Conservation (phyloP, 2,329 filamentous ascomycete species). For the Septoria linicola region DNA sequence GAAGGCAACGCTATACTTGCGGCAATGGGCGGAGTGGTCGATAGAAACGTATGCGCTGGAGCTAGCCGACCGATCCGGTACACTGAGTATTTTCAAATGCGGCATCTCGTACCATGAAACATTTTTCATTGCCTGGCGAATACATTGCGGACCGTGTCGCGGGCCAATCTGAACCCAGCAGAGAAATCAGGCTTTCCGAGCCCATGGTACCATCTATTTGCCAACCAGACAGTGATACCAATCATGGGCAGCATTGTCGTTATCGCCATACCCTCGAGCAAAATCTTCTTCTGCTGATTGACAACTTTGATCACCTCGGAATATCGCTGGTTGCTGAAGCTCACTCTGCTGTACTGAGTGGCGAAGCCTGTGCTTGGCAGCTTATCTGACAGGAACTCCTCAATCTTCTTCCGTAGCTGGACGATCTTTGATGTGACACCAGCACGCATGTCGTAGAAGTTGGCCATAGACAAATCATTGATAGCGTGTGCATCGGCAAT, state of each 20-base stretch:
- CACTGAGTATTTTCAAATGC: not conserved
- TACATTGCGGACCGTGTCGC: constrained; percentile 16
- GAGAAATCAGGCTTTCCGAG: constrained; percentile 17
- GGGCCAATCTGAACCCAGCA: constrained; percentile 17
- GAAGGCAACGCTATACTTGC: not conserved
- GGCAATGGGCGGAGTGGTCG: not conserved
- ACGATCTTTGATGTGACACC: constrained; percentile 78
- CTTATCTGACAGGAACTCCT: constrained; percentile 77
- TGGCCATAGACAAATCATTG: constrained; percentile 85
- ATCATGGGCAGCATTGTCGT: constrained; percentile 39
- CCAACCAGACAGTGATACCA: constrained; percentile 31
- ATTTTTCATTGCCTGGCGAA: constrained; percentile 14
- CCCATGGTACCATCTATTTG: constrained; percentile 30
- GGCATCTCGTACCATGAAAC: constrained; percentile 1
- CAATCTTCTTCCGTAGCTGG: constrained; percentile 76
- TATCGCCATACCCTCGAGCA: constrained; percentile 48
- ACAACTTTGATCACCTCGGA: constrained; percentile 73
- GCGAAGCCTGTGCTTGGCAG: constrained; percentile 79
- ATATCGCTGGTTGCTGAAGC: constrained; percentile 91
- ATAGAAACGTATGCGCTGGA: not conserved
- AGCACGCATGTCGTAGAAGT: constrained; percentile 91
- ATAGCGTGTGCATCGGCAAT: constrained; percentile 81
- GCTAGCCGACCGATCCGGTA: not conserved
- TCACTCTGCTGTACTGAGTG: constrained; percentile 89
- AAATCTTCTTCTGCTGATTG: constrained; percentile 61